phyloP scores from a whole-genome alignment of 1,139 yeast species.

The Ashbya aceris region DNA sequence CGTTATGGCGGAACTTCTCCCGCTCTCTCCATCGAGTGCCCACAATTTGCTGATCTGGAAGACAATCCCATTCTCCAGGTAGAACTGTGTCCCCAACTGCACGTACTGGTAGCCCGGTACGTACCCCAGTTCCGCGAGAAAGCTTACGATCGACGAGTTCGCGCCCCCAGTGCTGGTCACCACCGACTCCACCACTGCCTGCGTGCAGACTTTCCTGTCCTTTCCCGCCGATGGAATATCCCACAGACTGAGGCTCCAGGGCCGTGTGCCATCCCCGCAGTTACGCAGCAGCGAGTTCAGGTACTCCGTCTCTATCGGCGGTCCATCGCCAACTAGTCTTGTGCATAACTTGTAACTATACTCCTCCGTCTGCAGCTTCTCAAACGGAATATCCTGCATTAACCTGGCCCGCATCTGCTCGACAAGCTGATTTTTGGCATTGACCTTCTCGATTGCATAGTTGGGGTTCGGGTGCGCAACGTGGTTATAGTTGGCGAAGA shows the following conservation, averaged over 20 bases:
- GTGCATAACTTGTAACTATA: conserved; percentile 11
- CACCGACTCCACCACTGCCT: conserved; percentile 61
- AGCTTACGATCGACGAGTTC: conserved; percentile 31
- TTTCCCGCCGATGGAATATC: conserved; percentile 89
- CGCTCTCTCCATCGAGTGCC: conserved; percentile 15
- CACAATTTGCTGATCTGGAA: conserved; percentile 36
- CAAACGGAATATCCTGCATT: conserved; percentile 20
- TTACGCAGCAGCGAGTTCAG: conserved; percentile 8
- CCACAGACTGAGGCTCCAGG: conserved; percentile 60
- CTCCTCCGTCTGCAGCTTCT: conserved; percentile 1
- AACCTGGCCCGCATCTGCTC: conserved; percentile 27
- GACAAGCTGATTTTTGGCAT: conserved; percentile 25
- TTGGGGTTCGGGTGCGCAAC: conserved; percentile 30
- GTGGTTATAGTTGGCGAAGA: conserved; percentile 25
- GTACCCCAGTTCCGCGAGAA: conserved; percentile 65
- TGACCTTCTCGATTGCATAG: conserved; percentile 20
- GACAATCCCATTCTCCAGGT: conserved; percentile 56
- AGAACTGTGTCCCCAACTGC: conserved; percentile 36
- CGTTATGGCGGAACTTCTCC: conserved; percentile 23
- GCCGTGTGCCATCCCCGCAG: conserved; percentile 6
- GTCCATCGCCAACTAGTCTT: conserved; percentile 7
- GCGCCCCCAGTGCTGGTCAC: conserved; percentile 31
- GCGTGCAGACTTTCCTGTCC: conserved; percentile 48
- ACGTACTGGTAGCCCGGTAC: conserved; percentile 47
- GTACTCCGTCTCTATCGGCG: conserved; percentile 9